phyloP scores from a whole-genome alignment of 2,329 filamentous ascomycete species.

The Sporothrix pallida region DNA sequence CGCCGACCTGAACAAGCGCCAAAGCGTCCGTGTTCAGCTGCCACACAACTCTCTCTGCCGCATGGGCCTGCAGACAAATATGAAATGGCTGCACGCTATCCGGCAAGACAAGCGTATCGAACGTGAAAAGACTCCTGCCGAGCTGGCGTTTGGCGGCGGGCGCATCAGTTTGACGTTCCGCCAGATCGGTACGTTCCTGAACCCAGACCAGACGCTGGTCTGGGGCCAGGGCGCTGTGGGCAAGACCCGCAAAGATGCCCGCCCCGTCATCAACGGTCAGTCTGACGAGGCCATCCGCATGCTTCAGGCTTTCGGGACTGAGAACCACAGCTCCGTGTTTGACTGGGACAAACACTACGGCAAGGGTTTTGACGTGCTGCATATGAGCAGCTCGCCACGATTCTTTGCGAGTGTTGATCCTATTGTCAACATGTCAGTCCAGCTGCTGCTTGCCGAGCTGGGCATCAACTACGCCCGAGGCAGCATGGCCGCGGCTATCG shows the following conservation, averaged over 20 bases:
- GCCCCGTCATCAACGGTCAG: constrained; percentile 71
- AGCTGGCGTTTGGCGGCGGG: constrained; percentile 73
- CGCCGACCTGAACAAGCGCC: constrained; percentile 50
- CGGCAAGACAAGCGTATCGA: constrained; percentile 78
- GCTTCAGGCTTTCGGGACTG: constrained; percentile 78
- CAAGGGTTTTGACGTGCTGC: constrained; percentile 80
- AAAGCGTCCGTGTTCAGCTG: constrained; percentile 71
- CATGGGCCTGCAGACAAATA: constrained; percentile 81
- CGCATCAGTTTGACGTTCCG: constrained; percentile 94
- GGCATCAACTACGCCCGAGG: constrained; percentile 55
- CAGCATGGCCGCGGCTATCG: constrained; percentile 46
- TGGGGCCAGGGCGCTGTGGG: constrained; percentile 89
- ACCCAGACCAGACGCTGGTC: constrained; percentile 67
- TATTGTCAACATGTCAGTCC: constrained; percentile 56
- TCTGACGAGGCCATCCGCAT: constrained; percentile 68
- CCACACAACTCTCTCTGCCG: constrained; percentile 89
- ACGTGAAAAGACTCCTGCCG: constrained; percentile 69
- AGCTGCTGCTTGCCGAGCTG: constrained; percentile 57
- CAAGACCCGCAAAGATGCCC: constrained; percentile 68
- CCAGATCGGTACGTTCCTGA: constrained; percentile 83
- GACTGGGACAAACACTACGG: constrained; percentile 81
- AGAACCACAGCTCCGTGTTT: constrained; percentile 77
- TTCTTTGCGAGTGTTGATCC: constrained; percentile 57
- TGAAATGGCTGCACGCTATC: constrained; percentile 90
- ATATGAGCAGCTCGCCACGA: constrained; percentile 61